Evolutionary conservation across 352 stramenopile species (phyloP).

Genomic region (Globisporangium okanoganense): DNA sequence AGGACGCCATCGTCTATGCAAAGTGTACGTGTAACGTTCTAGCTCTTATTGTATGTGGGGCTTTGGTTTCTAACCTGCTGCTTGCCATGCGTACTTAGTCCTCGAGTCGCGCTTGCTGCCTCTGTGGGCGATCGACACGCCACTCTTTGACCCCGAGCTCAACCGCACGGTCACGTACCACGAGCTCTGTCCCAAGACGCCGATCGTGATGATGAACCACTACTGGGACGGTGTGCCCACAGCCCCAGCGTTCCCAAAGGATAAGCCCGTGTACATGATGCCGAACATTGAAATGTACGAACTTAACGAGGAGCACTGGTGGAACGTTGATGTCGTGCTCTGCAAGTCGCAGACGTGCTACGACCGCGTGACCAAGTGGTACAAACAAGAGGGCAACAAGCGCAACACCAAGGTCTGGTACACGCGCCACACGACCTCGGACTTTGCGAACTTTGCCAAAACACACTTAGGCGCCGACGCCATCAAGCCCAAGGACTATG

Average conservation of each 20-base stretch:
- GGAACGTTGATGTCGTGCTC: constrained; percentile 34
- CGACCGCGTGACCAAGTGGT: constrained; percentile 43
- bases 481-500: constrained; percentile 5
- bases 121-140: constrained; percentile 26
- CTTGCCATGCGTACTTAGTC: constrained; percentile 16
- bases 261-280: constrained; percentile 45
- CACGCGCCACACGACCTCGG: constrained; percentile 51
- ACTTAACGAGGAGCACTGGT: constrained; percentile 30
- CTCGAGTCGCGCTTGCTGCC: constrained; percentile 28
- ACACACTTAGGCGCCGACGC: neutral
- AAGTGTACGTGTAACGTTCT: constrained; percentile 44
- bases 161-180: constrained; percentile 27
- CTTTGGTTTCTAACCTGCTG: neutral
- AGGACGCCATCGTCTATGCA: constrained; percentile 55
- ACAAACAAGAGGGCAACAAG: constrained; percentile 50
- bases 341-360: constrained; percentile 47
- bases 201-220: constrained; percentile 52
- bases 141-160: constrained; percentile 17
- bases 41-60: neutral
- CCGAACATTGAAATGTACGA: constrained; percentile 60
- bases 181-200: constrained; percentile 45
- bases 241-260: constrained; percentile 22
- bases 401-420: constrained; percentile 45
- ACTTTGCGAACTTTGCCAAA: constrained; percentile 27
- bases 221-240: constrained; percentile 37